Percentiles rank a stretch among this genome's conserved stretches.
Evolutionary conservation across 805 yeast species (phyloP).

Genomic region (Citeromyces matritensis): DNA sequence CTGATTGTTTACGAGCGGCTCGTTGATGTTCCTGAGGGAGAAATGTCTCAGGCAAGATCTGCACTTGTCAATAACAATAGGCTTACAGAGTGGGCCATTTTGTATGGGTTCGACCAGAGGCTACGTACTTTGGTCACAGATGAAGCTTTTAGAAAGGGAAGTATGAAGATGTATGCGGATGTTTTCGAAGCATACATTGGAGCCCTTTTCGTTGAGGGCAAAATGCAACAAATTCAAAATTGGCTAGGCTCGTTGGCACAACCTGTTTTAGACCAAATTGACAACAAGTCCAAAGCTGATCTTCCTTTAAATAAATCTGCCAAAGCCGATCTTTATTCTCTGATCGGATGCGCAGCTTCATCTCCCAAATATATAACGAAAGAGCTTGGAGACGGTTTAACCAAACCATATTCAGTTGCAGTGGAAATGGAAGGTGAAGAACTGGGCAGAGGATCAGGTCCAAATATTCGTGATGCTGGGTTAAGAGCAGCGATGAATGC

Average conservation of each 20-base stretch:
- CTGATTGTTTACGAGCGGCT: slow-evolving; percentile 47
- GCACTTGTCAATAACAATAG: slow-evolving; percentile 59
- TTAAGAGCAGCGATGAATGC: slow-evolving; percentile 76
- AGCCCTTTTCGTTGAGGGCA: slow-evolving; percentile 52
- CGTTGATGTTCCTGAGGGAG: slow-evolving; percentile 71
- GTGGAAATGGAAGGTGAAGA: slow-evolving; percentile 52
- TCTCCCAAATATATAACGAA: slow-evolving; percentile 44
- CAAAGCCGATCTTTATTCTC: slow-evolving; percentile 61
- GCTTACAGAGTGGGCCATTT: slow-evolving; percentile 51
- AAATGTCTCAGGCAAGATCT: slow-evolving; percentile 55
- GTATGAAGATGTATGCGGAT: slow-evolving; percentile 70
- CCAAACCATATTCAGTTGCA: slow-evolving; percentile 39
- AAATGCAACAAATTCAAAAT: slow-evolving; percentile 26
- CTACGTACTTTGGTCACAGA: slow-evolving; percentile 36
- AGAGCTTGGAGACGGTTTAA: slow-evolving; percentile 23
- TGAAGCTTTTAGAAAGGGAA: slow-evolving; percentile 28
- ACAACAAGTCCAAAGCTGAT: slow-evolving; percentile 13
- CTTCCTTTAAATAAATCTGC: slow-evolving; percentile 45
- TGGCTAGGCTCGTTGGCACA: slow-evolving; percentile 42
- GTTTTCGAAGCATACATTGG: slow-evolving; percentile 91
- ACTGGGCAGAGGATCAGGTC: slow-evolving; percentile 62
- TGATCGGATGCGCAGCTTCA: slow-evolving; percentile 61
- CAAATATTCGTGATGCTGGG: slow-evolving; percentile 65
- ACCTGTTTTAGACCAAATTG: slow-evolving; percentile 21
- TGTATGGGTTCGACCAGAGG: slow-evolving; percentile 50